A percentile compares a stretch with the other conserved stretches of the same genome.
phyloP scores from a whole-genome alignment of 2,329 filamentous ascomycete species.

The Ophiostoma novo-ulmi region DNA sequence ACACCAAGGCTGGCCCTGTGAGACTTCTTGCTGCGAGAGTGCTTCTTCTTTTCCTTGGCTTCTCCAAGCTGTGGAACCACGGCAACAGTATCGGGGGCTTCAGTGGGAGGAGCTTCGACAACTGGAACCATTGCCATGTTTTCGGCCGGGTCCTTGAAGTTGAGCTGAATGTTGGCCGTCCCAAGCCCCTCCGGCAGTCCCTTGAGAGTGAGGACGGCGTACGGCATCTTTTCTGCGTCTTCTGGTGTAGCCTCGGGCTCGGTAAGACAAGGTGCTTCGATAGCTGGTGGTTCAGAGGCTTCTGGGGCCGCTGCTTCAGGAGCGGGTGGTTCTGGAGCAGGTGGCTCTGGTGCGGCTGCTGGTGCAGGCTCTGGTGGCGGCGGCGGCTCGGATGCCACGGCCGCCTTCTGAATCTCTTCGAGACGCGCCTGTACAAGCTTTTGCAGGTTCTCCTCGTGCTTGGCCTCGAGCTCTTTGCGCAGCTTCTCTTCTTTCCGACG shows the following conservation, averaged over 20 bases:
- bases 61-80: not conserved
- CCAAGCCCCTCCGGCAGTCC: not conserved
- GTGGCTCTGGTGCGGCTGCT: not conserved
- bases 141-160: slow-evolving; percentile 16
- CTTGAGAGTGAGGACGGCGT: slow-evolving; percentile 15
- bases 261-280: not conserved
- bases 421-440: slow-evolving; percentile 12
- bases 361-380: not conserved
- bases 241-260: not conserved
- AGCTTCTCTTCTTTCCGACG: slow-evolving; percentile 14
- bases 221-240: slow-evolving; percentile 4
- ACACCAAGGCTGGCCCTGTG: not conserved
- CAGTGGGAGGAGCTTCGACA: not conserved
- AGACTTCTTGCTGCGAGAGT: not conserved
- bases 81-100: not conserved
- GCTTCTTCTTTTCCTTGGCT: not conserved
- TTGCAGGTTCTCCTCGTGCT: slow-evolving; percentile 15
- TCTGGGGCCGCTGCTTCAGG: not conserved
- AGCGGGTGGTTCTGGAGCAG: not conserved
- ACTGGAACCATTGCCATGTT: slow-evolving; percentile 7
- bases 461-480: slow-evolving; percentile 14
- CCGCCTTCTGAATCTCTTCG: not conserved
- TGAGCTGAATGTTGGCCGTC: slow-evolving; percentile 15
- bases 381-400: not conserved
- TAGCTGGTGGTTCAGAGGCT: not conserved